Evolutionary conservation across 2,329 filamentous ascomycete genomes (phyloP).

Genomic region (Microcera coccophila): DNA sequence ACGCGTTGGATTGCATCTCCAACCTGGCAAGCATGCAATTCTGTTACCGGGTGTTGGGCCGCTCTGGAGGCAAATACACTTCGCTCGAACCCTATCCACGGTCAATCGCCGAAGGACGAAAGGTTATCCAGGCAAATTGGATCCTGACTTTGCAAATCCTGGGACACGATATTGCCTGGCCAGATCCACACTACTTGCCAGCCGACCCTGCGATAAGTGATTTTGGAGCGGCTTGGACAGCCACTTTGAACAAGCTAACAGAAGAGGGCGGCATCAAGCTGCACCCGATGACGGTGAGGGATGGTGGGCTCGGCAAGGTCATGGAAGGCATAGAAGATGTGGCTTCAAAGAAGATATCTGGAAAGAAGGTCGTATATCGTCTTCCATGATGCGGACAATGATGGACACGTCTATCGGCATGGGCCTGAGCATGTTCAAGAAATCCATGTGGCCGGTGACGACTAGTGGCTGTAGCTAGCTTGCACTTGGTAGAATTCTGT

Average conservation of each 20-base stretch:
- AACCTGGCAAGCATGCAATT: constrained; percentile 11
- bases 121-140: constrained; percentile 34
- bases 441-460: too few relatives aligned
- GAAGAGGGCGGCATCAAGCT: constrained; percentile 35
- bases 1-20: constrained; percentile 9
- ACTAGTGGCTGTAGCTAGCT: too few relatives aligned
- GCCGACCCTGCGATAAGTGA: constrained; percentile 29
- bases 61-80: constrained; percentile 19
- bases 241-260: constrained; percentile 31
- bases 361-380: constrained; percentile 45
- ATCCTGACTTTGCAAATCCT: constrained; percentile 41
- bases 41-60: constrained; percentile 15
- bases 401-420: too few relatives aligned
- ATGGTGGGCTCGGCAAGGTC: constrained; percentile 33
- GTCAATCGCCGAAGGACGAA: constrained; percentile 27
- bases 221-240: constrained; percentile 38
- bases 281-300: constrained; percentile 30
- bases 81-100: too few relatives aligned
- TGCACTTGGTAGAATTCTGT: too few relatives aligned
- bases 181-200: constrained; percentile 19
- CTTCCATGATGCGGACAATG: too few relatives aligned
- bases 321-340: constrained; percentile 33
- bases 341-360: constrained; percentile 35
- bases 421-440: too few relatives aligned
- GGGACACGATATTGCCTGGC: constrained; percentile 34